Conservation (phyloP, 306 rosid species). For the Pachyrhizus erosus region DNA sequence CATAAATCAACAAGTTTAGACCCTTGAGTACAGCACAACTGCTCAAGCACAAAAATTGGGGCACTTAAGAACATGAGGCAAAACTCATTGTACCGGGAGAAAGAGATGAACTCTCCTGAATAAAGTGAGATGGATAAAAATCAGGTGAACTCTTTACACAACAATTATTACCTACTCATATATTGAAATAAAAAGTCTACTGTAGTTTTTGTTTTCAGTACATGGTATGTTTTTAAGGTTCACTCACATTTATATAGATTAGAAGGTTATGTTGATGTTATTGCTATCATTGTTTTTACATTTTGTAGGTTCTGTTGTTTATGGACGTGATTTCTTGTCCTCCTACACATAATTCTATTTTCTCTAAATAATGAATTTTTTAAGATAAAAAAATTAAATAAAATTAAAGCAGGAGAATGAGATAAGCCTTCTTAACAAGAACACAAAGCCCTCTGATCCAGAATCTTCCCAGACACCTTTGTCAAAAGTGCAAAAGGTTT, state of each 20-base stretch:
- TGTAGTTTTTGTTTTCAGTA: background rate
- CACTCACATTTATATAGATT: background rate
- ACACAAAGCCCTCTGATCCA: background rate
- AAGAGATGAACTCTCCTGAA: constrained; percentile 22
- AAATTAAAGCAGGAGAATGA: background rate
- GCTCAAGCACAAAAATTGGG: constrained; percentile 31
- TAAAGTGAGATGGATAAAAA: constrained; percentile 1
- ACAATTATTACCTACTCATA: background rate
- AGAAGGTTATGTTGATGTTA: background rate
- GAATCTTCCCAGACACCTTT: background rate
- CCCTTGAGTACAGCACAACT: constrained; percentile 14
- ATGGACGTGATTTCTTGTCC: background rate
- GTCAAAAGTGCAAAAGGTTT: background rate
- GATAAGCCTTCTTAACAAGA: background rate
- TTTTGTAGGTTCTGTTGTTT: background rate
- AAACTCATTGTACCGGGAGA: constrained; percentile 14
- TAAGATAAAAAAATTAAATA: background rate
- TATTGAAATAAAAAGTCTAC: background rate
- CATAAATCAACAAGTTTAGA: constrained; percentile 17
- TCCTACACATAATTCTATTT: background rate
- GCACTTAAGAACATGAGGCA: constrained; percentile 18
- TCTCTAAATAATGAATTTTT: background rate
- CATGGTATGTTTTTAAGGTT: background rate
- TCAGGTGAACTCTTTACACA: background rate
- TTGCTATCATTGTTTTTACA: background rate